Conservation (phyloP, 257 asterid genomes). For the Solanum gandarillasii region DNA sequence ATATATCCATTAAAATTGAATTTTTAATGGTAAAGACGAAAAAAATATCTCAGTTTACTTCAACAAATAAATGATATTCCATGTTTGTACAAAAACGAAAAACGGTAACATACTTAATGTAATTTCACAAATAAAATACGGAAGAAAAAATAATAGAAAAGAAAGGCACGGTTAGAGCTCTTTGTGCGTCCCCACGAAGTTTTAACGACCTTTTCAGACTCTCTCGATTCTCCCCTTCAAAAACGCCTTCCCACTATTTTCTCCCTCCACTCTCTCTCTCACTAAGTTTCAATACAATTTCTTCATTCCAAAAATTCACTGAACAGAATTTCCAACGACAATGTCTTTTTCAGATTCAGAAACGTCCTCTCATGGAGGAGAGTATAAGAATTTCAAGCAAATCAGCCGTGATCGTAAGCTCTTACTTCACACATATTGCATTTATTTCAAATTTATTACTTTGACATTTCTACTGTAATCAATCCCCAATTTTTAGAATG, state of each 20-base stretch:
- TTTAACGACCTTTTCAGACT: slow-evolving; percentile 1
- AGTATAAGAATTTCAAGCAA: slow-evolving; percentile 82
- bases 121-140: rapidly evolving
- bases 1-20: background rate
- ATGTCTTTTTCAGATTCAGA: slow-evolving; percentile 96
- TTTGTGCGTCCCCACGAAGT: slow-evolving; percentile 68
- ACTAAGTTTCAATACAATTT: background rate
- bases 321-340: background rate
- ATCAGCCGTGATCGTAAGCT: slow-evolving; percentile 81
- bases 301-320: background rate
- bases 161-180: slow-evolving; percentile 44
- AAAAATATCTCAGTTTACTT: background rate
- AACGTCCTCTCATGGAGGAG: slow-evolving; percentile 59
- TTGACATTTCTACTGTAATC: background rate
- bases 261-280: background rate
- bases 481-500: background rate
- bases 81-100: too few relatives aligned
- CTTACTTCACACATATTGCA: background rate
- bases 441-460: background rate
- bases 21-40: background rate
- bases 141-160: background rate
- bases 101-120: rapidly evolving
- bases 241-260: slow-evolving; percentile 24
- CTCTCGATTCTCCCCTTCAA: slow-evolving; percentile 11
- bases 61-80: background rate